Conservation (phyloP, 225 moss, liverwort and hornwort species). For the Antitrichia curtipendula region DNA sequence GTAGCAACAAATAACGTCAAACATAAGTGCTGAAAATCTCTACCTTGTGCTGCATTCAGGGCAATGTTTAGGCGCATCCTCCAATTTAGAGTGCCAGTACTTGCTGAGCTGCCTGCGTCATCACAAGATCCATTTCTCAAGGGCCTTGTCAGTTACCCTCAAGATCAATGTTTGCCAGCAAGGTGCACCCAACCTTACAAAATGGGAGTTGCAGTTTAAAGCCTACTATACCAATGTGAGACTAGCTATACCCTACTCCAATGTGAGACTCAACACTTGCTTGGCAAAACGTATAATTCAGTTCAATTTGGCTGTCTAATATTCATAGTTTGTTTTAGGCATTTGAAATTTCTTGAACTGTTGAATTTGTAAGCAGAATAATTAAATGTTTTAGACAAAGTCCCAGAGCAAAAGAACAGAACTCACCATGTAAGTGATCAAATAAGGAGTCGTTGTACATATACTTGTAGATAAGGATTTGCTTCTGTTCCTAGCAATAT, state of each 20-base stretch:
- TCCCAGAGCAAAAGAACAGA: neutral
- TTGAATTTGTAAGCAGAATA: neutral
- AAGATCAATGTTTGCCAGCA: neutral
- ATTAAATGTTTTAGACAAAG: neutral
- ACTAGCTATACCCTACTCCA: neutral
- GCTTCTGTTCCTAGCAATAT: neutral
- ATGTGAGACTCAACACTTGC: neutral
- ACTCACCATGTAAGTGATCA: slow-evolving; percentile 43
- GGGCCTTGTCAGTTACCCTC: neutral
- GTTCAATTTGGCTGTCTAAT: neutral
- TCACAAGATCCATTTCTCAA: neutral
- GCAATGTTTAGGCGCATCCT: slow-evolving; percentile 24
- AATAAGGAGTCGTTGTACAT: slow-evolving; percentile 6
- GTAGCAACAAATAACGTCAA: too few species aligned
- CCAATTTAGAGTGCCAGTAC: neutral
- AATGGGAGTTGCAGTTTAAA: too few species aligned
- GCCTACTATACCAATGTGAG: neutral
- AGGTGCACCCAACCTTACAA: neutral
- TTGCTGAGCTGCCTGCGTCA: neutral
- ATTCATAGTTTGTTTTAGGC: neutral
- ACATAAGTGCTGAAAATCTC: neutral
- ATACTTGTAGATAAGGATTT: neutral
- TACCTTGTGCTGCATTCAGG: slow-evolving; percentile 52
- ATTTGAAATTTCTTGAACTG: neutral
- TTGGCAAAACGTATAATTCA: neutral